Conservation (phyloP, 1,139 yeast species). For the Yamadazyma diospyri region DNA sequence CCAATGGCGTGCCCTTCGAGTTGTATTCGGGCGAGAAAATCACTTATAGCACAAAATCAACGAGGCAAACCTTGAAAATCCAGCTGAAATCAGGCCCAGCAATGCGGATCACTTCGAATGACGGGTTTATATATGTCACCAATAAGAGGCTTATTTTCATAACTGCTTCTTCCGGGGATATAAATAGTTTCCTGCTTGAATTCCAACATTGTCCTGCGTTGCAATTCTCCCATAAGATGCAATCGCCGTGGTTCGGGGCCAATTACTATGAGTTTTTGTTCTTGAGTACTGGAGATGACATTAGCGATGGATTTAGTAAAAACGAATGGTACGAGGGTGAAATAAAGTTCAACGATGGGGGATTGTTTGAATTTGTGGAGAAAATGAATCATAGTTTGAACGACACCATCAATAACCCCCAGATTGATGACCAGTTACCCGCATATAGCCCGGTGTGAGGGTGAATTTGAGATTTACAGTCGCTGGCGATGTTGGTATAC, state of each 20-base stretch:
- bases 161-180: constrained; percentile 39
- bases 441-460: constrained; percentile 20
- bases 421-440: constrained; percentile 47
- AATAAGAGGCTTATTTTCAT: constrained; percentile 33
- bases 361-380: constrained; percentile 38
- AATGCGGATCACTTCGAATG: constrained; percentile 25
- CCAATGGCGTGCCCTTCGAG: constrained; percentile 22
- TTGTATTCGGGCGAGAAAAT: constrained; percentile 16
- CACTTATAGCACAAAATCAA: constrained; percentile 18
- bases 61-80: constrained; percentile 19
- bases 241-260: constrained; percentile 55
- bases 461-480: too few relatives aligned
- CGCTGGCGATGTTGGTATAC: too few relatives aligned
- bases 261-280: constrained; percentile 48
- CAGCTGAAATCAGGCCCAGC: constrained; percentile 13
- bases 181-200: constrained; percentile 33
- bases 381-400: constrained; percentile 26
- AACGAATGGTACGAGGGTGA: constrained; percentile 36
- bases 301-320: constrained; percentile 45
- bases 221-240: constrained; percentile 35
- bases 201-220: constrained; percentile 19
- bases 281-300: constrained; percentile 24
- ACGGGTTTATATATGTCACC: constrained; percentile 38
- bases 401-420: constrained; percentile 31
- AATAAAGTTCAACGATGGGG: constrained; percentile 47